Evolutionary conservation across 768 basidiomycete species (phyloP).

Genomic region (Austroboletus eburneus): DNA sequence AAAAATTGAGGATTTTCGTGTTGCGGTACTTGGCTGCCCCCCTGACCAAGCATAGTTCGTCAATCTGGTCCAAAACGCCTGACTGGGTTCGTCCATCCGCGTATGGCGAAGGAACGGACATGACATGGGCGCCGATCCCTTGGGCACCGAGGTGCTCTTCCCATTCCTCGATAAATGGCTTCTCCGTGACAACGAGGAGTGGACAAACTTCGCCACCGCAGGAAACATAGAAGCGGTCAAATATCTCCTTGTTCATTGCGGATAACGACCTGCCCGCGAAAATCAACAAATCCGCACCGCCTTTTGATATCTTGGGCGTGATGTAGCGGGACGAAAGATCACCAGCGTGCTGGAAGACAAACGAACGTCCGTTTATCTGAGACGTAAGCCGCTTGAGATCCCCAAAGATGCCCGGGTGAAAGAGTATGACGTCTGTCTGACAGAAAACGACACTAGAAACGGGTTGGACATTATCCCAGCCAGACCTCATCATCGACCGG

Average conservation of each 20-base stretch:
- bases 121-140: conserved; percentile 16
- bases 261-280: conserved; percentile 8
- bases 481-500: conserved; percentile 23
- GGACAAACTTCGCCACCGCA: conserved; percentile 25
- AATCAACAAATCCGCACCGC: conserved; percentile 23
- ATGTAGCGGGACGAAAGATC: conserved; percentile 14
- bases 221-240: conserved; percentile 12
- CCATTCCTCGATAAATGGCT: conserved; percentile 8
- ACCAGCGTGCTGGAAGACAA: conserved; percentile 19
- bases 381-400: conserved; percentile 14
- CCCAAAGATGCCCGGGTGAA: conserved; percentile 13
- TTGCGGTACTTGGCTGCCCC: conserved; percentile 16
- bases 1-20: conserved; percentile 12
- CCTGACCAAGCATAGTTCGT: conserved; percentile 25
- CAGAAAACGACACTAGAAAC: conserved; percentile 17
- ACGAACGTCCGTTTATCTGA: conserved; percentile 22
- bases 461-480: conserved; percentile 22
- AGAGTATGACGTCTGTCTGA: conserved; percentile 13
- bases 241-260: conserved; percentile 10
- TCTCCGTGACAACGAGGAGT: conserved; percentile 19
- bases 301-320: conserved; percentile 17
- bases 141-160: conserved; percentile 1
- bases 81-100: background rate
- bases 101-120: conserved; percentile 1
- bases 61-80: conserved; percentile 9